phyloP scores from a whole-genome alignment of 1,139 yeast genomes.

The Hyphopichia burtonii region DNA sequence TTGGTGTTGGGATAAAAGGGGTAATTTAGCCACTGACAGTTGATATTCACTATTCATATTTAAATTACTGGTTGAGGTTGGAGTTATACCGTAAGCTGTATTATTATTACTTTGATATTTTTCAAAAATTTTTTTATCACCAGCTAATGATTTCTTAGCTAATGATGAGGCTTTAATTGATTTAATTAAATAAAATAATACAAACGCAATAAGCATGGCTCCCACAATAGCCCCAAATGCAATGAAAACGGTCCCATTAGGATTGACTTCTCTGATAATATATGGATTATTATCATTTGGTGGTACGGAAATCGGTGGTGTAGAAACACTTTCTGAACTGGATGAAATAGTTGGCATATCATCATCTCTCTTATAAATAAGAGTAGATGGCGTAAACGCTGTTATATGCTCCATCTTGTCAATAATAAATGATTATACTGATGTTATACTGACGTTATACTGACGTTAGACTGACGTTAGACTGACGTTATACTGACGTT shows the following conservation, averaged over 20 bases:
- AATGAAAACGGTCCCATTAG: conserved; percentile 77
- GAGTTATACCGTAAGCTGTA: conserved; percentile 27
- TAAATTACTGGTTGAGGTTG: conserved; percentile 17
- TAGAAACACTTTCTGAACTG: conserved; percentile 28
- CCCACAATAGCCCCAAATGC: conserved; percentile 73
- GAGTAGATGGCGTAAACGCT: conserved; percentile 4
- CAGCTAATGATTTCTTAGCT: conserved; percentile 35
- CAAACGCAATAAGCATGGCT: conserved; percentile 47
- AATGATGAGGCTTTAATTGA: conserved; percentile 38
- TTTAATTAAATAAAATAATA: conserved; percentile 36
- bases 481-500: too few relatives aligned
- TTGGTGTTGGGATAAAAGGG: conserved; percentile 30
- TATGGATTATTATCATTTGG: conserved; percentile 60
- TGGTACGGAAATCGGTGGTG: conserved; percentile 68
- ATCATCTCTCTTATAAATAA: conserved; percentile 9
- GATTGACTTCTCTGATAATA: conserved; percentile 48
- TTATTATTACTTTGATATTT: conserved; percentile 37
- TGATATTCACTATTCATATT: conserved; percentile 19
- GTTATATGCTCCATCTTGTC: background rate
- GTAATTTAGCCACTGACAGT: conserved; percentile 33
- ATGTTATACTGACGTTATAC: too few relatives aligned
- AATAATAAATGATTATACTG: too few relatives aligned
- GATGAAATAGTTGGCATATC: conserved; percentile 15
- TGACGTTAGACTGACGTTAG: too few relatives aligned
- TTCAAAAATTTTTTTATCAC: conserved; percentile 36